phyloP scores from a whole-genome alignment of 2,329 filamentous ascomycete genomes.

The Colletotrichum orbiculare region DNA sequence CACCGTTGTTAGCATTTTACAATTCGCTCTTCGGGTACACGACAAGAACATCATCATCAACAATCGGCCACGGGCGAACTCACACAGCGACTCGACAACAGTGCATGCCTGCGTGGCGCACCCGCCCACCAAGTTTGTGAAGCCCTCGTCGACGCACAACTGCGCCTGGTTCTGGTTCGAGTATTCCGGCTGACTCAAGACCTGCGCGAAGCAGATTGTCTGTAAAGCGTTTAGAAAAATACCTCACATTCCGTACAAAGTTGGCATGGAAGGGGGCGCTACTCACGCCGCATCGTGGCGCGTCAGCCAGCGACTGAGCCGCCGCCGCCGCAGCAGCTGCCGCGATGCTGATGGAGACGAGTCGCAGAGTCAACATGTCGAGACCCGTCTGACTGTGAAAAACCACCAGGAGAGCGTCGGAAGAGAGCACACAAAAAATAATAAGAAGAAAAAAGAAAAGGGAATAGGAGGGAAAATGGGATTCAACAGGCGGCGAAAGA shows the following conservation, averaged over 20 bases:
- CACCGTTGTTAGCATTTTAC: background rate
- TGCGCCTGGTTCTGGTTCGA: conserved; percentile 14
- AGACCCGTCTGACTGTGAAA: background rate
- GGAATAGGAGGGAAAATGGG: conserved; percentile 2
- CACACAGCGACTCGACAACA: conserved; percentile 11
- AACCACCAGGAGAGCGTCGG: background rate
- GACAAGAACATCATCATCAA: background rate
- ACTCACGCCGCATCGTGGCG: conserved; percentile 25
- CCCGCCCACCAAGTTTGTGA: conserved; percentile 10
- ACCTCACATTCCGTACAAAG: background rate
- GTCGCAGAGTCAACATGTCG: conserved; percentile 19
- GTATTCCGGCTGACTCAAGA: conserved; percentile 16
- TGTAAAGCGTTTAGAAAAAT: background rate
- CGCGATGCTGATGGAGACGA: conserved; percentile 7
- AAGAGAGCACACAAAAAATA: background rate
- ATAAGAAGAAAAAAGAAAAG: background rate
- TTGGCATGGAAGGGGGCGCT: background rate
- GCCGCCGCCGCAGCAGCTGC: conserved; percentile 9
- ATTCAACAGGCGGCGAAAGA: background rate
- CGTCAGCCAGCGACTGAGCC: conserved; percentile 18
- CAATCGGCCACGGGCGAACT: background rate
- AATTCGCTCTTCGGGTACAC: background rate
- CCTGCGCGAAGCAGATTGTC: conserved; percentile 12
- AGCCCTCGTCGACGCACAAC: conserved; percentile 18
- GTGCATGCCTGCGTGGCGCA: conserved; percentile 15